Evolutionary conservation across 139 green algal species (phyloP), one percentile per base, ranked within the genome.

Genomic region (Monoraphidium neglectum): DNA sequence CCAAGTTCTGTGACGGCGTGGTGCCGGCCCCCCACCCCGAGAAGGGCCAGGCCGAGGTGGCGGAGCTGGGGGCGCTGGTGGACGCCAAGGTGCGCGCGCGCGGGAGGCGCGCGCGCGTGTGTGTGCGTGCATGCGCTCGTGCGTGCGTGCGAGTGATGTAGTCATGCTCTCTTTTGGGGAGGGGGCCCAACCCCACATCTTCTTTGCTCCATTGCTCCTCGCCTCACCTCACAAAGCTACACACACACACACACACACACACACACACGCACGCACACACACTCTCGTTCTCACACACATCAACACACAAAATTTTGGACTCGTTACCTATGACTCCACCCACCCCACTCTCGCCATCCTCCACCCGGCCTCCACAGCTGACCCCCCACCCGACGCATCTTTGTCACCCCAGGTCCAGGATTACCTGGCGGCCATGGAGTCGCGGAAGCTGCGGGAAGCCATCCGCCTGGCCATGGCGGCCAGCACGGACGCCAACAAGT

Each of bases 401-500:
- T 16, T 77, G 13, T 23, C 37, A 13, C 60, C 71, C 3, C 78
- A 94, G 77, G 87, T 95, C 40, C 68, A 86, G 65, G 84, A 93
- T 69, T 98, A 97, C 81, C 38, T 97, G 0, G 69, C 79, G 8
- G 80, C 82, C 1, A 87, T 97, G 88, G 92, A 97, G 80, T 81
- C 68, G 59, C 87, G 89, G 59, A 91, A 92, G 84, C 72, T 97
- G 33, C 77, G 79, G 32, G 89, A 92, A 10, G 92, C 82, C 79
- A 87, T 93, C 60, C 70, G 71, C 4, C 53, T 93, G 24, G 89
- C 84, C 57, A 94, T 98, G 90, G 63, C 68, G 38, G 75, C 94
- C 16, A 89, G 78, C 6, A 83, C 87, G 5, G 87, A 87, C 32
- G 94, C 91, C 69, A 98, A 98, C 87, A 90, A 93, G 69, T 97